These are phyloP conservation scores for Gynandropsis gynandra DNA, from an alignment of 345 rosid species.

Conservation along the genomic window DNA sequence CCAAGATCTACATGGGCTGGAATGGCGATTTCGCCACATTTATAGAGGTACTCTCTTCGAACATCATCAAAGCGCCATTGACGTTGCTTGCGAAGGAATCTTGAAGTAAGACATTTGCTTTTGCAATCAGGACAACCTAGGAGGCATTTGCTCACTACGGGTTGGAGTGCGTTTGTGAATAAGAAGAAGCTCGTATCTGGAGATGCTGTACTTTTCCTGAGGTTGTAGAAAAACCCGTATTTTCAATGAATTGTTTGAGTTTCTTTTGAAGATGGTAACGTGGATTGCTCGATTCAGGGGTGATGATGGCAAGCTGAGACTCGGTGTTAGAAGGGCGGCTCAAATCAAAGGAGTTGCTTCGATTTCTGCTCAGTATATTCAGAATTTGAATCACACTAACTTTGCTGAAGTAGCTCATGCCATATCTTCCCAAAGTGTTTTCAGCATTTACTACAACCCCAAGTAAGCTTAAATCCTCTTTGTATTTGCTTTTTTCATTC, in stretches of 20 bases:
- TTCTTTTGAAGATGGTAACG: constrained; percentile 3
- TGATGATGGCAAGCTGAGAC: constrained; percentile 80
- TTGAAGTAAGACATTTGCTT: neutral
- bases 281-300: constrained; percentile 46
- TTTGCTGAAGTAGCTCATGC: constrained; percentile 64
- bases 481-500: neutral
- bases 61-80: neutral
- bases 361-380: constrained; percentile 41
- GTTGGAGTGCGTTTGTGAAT: constrained; percentile 98
- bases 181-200: constrained; percentile 98
- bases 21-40: constrained; percentile 95
- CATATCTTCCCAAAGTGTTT: constrained; percentile 45
- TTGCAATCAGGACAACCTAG: constrained; percentile 78
- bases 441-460: constrained; percentile 86
- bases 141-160: constrained; percentile 97
- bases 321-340: constrained; percentile 89
- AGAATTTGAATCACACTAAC: constrained; percentile 48
- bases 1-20: constrained; percentile 90
- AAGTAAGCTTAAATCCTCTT: constrained; percentile 40
- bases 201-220: constrained; percentile 95
- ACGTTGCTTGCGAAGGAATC: neutral
- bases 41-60: constrained; percentile 53
- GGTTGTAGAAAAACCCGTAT: constrained; percentile 31
- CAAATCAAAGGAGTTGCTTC: constrained; percentile 52
- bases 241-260: neutral